Base-by-base conservation (phyloP, 1,284 basidiomycete genomes). In the Trichosporon sp. region DNA sequence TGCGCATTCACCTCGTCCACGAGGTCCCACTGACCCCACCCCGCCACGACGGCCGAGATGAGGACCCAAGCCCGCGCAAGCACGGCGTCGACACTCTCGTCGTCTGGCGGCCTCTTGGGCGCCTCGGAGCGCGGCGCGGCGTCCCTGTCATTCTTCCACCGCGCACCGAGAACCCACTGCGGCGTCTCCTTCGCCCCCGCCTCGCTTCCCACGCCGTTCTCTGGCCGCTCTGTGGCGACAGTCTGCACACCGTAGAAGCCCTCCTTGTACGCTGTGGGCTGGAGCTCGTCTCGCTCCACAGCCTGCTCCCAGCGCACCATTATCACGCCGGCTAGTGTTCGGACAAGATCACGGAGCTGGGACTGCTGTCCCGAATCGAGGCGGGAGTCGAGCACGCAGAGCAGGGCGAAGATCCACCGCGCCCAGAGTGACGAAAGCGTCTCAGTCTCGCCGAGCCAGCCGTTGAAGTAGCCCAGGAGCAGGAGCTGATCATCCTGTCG, bases 1-100 rank as follows among this genome's bases (percentile, higher is more conserved):
- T 31, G 74, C 27, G 49, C 49, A 10, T 54, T 54, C 25, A 54
- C 49, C 49, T 94, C 90, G 72, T 84, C 83, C 87, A 92, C 90
- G 52, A 97, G 80, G 77, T 97, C 95, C 62, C 81, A 83, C 80
- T 97, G 94, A 21, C 86, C 89, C 94, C 93, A 97, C 1, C 89
- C 82, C 10, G 85, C 86, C 23, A 85, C 84, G 31, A 97, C 82
- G 3, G 86, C 86, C 23, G 87, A 81, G 1, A 95, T 83, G 29
- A 92, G 83, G 73, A 95, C 85, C 94, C 94, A 96, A 70, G 90
- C 92, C n/a, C 75, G 69, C 8, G 73, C 69, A 10, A 74, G 62
- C 16, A 66, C 71, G 56, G 72, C 72, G 52, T 76, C 74, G 19
- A 74, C 69, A 6, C 65, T 66, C 52, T 61, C 58, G 6, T 40